Conservation (phyloP, 331 rosid species). For the Erythrophleum ivorense region DNA sequence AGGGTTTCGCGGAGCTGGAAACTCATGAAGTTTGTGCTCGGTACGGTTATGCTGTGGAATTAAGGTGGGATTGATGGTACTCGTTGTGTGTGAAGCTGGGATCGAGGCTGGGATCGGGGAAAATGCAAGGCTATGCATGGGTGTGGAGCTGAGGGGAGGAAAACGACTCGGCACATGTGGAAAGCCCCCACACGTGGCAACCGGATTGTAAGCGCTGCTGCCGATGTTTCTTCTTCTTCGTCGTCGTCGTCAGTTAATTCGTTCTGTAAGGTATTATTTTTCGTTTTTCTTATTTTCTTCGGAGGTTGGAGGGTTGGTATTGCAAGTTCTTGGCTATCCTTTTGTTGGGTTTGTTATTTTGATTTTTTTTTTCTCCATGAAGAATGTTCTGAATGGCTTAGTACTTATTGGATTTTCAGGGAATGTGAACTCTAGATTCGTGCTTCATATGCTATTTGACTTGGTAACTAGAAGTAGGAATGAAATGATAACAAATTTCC, state of each 20-base stretch:
- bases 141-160: constrained; percentile 57
- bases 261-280: constrained; percentile 50
- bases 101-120: constrained; percentile 59
- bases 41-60: constrained; percentile 19
- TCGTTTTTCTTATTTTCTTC: neutral
- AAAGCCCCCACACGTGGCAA: constrained; percentile 50
- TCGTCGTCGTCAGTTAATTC: constrained; percentile 49
- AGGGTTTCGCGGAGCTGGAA: constrained; percentile 17
- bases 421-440: neutral
- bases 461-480: neutral
- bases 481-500: neutral
- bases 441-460: constrained; percentile 2
- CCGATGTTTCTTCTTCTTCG: constrained; percentile 56
- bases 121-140: constrained; percentile 86
- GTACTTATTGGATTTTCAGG: neutral
- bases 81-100: constrained; percentile 45
- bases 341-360: neutral
- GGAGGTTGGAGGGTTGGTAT: neutral
- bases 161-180: constrained; percentile 72
- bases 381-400: neutral
- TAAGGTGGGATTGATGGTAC: constrained; percentile 55
- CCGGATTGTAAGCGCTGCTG: constrained; percentile 42
- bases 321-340: neutral
- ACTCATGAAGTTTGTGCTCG: constrained; percentile 39
- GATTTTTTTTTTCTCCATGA: neutral